Evolutionary conservation across 345 rosid genomes (phyloP).

Genomic region (Sonneratia alba): DNA sequence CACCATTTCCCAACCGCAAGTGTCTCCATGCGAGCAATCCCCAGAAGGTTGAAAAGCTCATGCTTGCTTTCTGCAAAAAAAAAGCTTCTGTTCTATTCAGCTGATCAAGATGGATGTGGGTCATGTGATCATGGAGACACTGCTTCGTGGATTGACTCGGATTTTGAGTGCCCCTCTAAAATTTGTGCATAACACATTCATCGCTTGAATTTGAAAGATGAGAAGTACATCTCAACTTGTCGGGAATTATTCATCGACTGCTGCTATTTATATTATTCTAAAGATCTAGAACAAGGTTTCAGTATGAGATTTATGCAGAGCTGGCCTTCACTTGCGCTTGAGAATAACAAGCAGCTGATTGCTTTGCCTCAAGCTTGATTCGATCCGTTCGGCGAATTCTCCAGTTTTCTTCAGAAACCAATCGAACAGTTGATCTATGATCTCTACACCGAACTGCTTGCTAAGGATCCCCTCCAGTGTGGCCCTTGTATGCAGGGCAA

Average conservation of each 20-base stretch:
- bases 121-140: too few relatives aligned
- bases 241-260: not conserved
- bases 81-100: too few relatives aligned
- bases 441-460: conserved; percentile 19
- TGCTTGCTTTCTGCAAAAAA: too few relatives aligned
- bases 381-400: not conserved
- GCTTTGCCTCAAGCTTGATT: not conserved
- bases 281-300: not conserved
- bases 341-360: conserved; percentile 2
- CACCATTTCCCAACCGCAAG: too few relatives aligned
- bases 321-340: conserved; percentile 7
- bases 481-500: conserved; percentile 11
- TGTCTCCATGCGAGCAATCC: too few relatives aligned
- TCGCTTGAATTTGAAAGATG: too few relatives aligned
- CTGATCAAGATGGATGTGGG: too few relatives aligned
- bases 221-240: too few relatives aligned
- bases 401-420: conserved; percentile 1
- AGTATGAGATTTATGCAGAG: not conserved
- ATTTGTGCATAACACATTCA: too few relatives aligned
- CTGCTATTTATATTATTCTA: not conserved
- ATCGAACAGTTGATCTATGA: conserved; percentile 15
- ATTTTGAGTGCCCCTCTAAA: too few relatives aligned
- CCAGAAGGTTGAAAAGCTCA: too few relatives aligned
- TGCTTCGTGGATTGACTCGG: too few relatives aligned
- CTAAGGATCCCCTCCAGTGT: conserved; percentile 14